Evolutionary conservation across 225 moss, liverwort and hornwort species (phyloP), one percentile per base, ranked within the genome.

Genomic region (Polytrichum formosum): DNA sequence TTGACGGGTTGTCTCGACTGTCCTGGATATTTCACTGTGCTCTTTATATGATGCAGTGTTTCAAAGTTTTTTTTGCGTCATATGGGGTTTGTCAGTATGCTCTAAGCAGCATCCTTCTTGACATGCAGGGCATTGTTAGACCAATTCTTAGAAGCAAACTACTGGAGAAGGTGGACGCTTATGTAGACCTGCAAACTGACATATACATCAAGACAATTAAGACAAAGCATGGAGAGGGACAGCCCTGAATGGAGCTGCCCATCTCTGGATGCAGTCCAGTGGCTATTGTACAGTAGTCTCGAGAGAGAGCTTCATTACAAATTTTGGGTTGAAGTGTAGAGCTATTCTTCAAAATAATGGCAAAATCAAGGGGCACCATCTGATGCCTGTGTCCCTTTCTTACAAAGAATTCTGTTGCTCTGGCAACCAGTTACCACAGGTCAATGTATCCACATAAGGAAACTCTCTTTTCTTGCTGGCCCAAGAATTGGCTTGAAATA

Each of bases 131-230:
- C 26, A 72, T 69, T 71, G 68, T 74, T 61, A 86, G 75, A 55
- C 71, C 66, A 21, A 86, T 86, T 29, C 70, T 74, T 64, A 82
- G 74, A 73, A 79, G 74, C 81, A 79, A 75, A 79, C 79, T 86
- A 21, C 72, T 69, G 79, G 85, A 82, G 72, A 86, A 77, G 79
- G 85, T 86, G 71, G 76, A 75, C 71, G 71, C 76, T 64, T 86
- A 79, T 72, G 85, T 86, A 72, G 85, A 86, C 74, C 64, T 74
- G 81, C 82, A 86, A 79, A 77, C 80, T 75, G 67, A 19, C 33
- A 26, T 84, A 55, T 84, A 84, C 28, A 80, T 70, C 60, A 70
- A 77, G 74, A 68, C 30, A 77, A 84, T 70, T 60, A 70, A 77
- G 74, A 68, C 30, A 72, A 84, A 78, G 78, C 67, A 68, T 79